Percentiles rank a stretch among this genome's conserved stretches.
Evolutionary conservation across 2,329 filamentous ascomycete genomes (phyloP).

Genomic region (Stylonectria norvegica): DNA sequence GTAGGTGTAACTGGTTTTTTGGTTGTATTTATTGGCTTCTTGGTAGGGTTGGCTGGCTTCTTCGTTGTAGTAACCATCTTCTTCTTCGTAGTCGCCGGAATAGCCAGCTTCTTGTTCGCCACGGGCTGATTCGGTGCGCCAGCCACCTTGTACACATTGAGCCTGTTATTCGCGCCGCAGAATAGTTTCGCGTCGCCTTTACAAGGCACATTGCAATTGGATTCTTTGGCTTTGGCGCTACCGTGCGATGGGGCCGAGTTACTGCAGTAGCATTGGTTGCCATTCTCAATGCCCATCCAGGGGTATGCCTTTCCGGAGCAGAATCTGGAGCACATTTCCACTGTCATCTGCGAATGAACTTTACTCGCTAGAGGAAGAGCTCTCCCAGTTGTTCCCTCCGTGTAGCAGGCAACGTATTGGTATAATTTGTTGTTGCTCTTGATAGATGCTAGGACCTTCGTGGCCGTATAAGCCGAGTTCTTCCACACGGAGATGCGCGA

Average conservation of each 20-base stretch:
- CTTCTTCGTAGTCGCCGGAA: too few species aligned
- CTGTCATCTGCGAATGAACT: slow-evolving; percentile 12
- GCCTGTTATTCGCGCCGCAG: slow-evolving; percentile 12
- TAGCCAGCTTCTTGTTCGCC: too few species aligned
- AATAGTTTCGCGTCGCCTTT: slow-evolving; percentile 13
- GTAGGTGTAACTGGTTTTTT: too few species aligned
- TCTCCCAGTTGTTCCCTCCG: slow-evolving; percentile 8
- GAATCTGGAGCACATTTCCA: slow-evolving; percentile 13
- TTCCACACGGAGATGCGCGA: slow-evolving; percentile 23
- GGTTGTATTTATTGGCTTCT: too few species aligned
- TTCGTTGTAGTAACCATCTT: too few species aligned
- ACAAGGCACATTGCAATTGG: slow-evolving; percentile 14
- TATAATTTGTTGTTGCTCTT: slow-evolving; percentile 1
- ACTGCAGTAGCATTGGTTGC: slow-evolving; percentile 19
- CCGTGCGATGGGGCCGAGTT: slow-evolving; percentile 12
- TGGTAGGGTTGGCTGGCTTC: too few species aligned
- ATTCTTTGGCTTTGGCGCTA: slow-evolving; percentile 11
- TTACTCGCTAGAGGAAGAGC: slow-evolving; percentile 13
- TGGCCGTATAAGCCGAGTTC: slow-evolving; percentile 9
- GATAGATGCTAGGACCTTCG: neutral
- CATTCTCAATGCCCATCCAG: slow-evolving; percentile 18
- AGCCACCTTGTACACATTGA: slow-evolving; percentile 17
- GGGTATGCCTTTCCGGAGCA: slow-evolving; percentile 13
- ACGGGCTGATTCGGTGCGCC: too few species aligned
- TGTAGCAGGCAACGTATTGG: slow-evolving; percentile 18